A percentile compares a stretch with the other conserved stretches of the same genome.
Conservation (phyloP, 441 rosid species). For the Raphanus hybrid region DNA sequence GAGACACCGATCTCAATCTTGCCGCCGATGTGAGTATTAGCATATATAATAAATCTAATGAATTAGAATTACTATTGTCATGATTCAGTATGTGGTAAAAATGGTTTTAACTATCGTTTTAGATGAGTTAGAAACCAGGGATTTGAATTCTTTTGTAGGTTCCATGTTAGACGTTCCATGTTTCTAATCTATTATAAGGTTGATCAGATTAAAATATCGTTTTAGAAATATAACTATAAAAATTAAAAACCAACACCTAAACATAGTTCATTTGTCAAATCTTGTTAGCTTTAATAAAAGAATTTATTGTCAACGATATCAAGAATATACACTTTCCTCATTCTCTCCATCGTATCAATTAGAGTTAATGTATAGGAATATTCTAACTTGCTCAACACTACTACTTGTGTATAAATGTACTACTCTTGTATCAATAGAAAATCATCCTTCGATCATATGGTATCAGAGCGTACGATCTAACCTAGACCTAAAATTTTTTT, state of each 20-base stretch:
- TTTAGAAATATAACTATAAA: not conserved
- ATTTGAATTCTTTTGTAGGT: not conserved
- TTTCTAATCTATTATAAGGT: not conserved
- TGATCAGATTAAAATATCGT: not conserved
- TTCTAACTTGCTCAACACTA: no score
- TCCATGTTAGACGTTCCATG: not conserved
- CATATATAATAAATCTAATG: not conserved
- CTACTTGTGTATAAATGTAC: no score
- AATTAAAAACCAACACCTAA: not conserved
- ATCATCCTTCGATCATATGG: no score
- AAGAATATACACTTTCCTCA: no score
- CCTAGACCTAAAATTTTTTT: no score
- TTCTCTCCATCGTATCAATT: no score
- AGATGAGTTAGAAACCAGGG: not conserved
- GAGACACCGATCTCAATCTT: conserved; percentile 73
- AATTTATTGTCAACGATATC: no score
- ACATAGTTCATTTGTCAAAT: not conserved
- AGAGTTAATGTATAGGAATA: no score
- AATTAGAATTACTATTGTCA: not conserved
- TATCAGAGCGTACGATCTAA: no score
- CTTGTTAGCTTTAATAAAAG: not conserved
- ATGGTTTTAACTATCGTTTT: not conserved
- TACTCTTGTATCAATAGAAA: no score
- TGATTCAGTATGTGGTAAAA: not conserved
- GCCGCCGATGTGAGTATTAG: conserved; percentile 68